phyloP scores from a whole-genome alignment of 371 early-diverging fungal genomes.

The Rhizopus delemar region DNA sequence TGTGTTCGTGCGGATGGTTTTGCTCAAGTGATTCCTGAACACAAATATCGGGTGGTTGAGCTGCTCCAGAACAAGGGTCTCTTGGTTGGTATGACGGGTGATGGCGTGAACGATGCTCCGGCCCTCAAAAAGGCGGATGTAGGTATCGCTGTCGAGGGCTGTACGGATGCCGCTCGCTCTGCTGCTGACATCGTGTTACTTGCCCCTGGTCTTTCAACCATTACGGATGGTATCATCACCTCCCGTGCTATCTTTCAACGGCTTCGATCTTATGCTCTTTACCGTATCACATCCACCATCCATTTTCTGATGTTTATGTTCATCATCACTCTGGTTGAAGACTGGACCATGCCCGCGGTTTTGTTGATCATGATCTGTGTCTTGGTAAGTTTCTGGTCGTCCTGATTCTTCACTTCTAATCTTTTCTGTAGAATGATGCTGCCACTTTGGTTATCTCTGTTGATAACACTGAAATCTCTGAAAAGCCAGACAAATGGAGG shows the following conservation, averaged over 20 bases:
- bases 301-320: constrained; percentile 94
- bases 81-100: constrained; percentile 85
- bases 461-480: constrained; percentile 87
- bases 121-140: constrained; percentile 89
- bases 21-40: constrained; percentile 95
- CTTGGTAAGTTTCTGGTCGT: constrained; percentile 39
- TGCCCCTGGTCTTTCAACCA: constrained; percentile 85
- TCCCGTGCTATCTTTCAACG: constrained; percentile 93
- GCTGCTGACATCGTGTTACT: constrained; percentile 93
- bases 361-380: constrained; percentile 86
- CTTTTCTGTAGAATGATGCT: constrained; percentile 69
- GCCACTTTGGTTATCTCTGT: constrained; percentile 91
- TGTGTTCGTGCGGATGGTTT: constrained; percentile 90
- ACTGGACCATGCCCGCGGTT: constrained; percentile 81
- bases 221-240: constrained; percentile 81
- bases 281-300: constrained; percentile 90
- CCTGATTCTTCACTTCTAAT: constrained; percentile 1
- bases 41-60: constrained; percentile 92
- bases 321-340: constrained; percentile 75
- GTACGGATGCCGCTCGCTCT: constrained; percentile 95
- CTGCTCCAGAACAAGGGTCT: constrained; percentile 70
- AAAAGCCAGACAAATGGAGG: constrained; percentile 89
- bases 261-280: constrained; percentile 89
- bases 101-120: constrained; percentile 68
- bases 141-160: constrained; percentile 85